Evolutionary conservation across 257 asterid genomes (phyloP).

Genomic region (Cynanchum wilfordii): DNA sequence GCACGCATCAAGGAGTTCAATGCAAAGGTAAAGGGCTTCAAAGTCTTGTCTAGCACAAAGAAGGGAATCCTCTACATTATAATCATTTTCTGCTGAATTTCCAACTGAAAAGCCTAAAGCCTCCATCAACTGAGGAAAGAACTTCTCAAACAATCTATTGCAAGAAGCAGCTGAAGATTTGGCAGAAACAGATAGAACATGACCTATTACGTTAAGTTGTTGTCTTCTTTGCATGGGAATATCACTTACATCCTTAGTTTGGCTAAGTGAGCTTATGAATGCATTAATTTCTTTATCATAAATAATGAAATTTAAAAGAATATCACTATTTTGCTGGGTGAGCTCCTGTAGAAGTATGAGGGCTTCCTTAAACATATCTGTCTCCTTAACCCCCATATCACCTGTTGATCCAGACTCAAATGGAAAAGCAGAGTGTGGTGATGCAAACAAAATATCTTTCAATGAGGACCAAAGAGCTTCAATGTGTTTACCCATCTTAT

Average conservation of each 20-base stretch:
- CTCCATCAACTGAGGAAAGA: constrained; percentile 57
- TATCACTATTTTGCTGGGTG: constrained; percentile 37
- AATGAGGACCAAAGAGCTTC: constrained; percentile 73
- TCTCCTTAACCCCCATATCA: constrained; percentile 58
- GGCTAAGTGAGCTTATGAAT: constrained; percentile 47
- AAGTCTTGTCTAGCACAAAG: constrained; percentile 37
- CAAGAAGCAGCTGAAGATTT: constrained; percentile 57
- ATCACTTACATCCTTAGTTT: constrained; percentile 35
- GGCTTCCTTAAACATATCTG: constrained; percentile 64
- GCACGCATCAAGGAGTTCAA: constrained; percentile 71
- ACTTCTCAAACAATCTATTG: constrained; percentile 60
- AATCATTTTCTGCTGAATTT: constrained; percentile 30
- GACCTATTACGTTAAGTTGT: constrained; percentile 72
- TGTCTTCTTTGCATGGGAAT: constrained; percentile 53
- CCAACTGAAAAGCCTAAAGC: constrained; percentile 53
- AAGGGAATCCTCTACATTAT: constrained; percentile 22
- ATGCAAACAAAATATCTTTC: constrained; percentile 55
- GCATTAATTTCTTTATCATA: constrained; percentile 57
- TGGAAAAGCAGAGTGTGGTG: constrained; percentile 47
- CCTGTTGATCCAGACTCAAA: constrained; percentile 40
- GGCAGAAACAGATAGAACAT: constrained; percentile 55
- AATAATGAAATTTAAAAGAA: constrained; percentile 47
- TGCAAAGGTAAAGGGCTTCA: constrained; percentile 63
- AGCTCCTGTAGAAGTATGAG: constrained; percentile 59
- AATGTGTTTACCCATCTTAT: constrained; percentile 52